Percentiles rank a stretch among this genome's conserved stretches.
phyloP scores from a whole-genome alignment of 140 eudicot species.

The Artemisia princeps region DNA sequence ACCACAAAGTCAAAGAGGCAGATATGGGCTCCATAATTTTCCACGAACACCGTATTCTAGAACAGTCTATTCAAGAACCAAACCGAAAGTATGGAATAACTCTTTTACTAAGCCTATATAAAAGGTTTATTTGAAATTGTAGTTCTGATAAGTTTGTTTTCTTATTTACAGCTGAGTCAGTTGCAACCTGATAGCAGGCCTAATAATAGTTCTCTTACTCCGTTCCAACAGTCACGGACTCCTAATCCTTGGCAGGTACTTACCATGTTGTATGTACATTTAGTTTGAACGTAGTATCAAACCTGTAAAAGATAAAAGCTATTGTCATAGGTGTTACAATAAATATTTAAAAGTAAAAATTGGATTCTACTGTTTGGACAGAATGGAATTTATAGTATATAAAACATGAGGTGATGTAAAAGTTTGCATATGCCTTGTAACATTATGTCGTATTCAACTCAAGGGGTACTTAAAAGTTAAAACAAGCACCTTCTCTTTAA shows the following conservation, averaged over 20 bases:
- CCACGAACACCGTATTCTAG: conserved; percentile 91
- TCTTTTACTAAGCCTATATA: conserved; percentile 2
- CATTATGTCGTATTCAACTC: background rate
- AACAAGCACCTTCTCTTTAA: background rate
- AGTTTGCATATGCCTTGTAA: background rate
- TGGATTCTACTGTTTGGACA: background rate
- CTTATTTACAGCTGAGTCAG: conserved; percentile 39
- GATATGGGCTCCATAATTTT: conserved; percentile 47
- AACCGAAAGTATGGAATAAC: conserved; percentile 37
- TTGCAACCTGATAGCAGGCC: conserved; percentile 39
- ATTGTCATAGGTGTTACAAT: background rate
- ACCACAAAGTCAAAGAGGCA: conserved; percentile 62
- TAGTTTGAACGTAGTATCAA: background rate
- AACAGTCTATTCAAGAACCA: conserved; percentile 53
- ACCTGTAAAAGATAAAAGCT: background rate
- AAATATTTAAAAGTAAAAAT: background rate
- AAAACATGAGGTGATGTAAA: background rate
- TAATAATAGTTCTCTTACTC: conserved; percentile 29
- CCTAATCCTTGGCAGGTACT: conserved; percentile 56
- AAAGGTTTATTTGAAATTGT: background rate
- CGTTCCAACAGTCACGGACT: conserved; percentile 51
- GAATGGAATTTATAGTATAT: background rate
- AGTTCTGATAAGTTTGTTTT: conserved; percentile 1
- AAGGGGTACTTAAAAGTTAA: background rate
- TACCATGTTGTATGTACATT: conserved; percentile 5